Percentiles rank a stretch among this genome's conserved stretches.
Conservation (phyloP, 2,329 filamentous ascomycete species). For the Botrytis porri region DNA sequence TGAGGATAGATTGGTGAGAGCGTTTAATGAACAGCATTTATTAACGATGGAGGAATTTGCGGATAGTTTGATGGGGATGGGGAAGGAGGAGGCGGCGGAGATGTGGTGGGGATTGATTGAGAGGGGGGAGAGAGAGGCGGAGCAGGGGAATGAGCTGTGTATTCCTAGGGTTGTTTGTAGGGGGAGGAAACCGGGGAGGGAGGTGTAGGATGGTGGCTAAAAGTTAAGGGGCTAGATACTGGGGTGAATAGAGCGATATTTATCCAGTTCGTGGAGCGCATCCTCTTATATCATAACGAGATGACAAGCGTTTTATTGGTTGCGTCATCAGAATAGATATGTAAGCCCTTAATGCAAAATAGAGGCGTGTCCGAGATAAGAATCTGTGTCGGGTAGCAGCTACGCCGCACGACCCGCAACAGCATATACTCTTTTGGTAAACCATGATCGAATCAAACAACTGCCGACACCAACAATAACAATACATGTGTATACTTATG, state of each 20-base stretch:
- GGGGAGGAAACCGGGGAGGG: neutral
- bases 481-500: no score
- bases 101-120: neutral
- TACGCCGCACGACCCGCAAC: neutral
- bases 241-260: neutral
- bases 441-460: neutral
- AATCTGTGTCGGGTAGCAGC: neutral
- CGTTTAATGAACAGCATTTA: constrained; percentile 10
- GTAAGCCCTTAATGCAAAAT: neutral
- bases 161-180: constrained; percentile 7
- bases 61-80: neutral
- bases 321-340: neutral
- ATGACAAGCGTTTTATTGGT: neutral
- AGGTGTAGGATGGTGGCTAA: neutral
- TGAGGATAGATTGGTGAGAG: neutral
- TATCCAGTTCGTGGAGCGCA: neutral
- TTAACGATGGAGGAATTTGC: constrained; percentile 8
- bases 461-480: neutral
- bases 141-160: neutral
- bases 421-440: neutral
- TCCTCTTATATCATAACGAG: neutral
- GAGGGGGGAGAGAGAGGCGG: neutral
- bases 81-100: neutral
- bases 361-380: neutral
- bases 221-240: neutral